Evolutionary conservation across 2,329 filamentous ascomycete genomes (phyloP).

Genomic region (Aspergillus sp.): DNA sequence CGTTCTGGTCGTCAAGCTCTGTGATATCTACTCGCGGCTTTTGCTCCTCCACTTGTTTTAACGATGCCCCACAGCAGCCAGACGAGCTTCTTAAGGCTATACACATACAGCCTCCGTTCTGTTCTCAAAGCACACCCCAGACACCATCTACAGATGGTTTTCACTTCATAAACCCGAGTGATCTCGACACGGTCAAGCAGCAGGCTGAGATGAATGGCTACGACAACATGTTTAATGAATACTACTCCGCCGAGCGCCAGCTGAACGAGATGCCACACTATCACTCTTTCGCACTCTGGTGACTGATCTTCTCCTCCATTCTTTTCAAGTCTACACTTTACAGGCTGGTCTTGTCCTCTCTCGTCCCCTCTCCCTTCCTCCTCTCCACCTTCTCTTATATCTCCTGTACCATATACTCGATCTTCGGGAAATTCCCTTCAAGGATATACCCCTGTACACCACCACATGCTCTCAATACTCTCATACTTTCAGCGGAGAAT

Average conservation of each 20-base stretch:
- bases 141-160: neutral
- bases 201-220: neutral
- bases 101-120: neutral
- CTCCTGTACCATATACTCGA: neutral
- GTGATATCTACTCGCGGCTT: neutral
- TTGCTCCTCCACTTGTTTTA: neutral
- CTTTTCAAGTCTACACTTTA: neutral
- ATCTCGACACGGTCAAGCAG: neutral
- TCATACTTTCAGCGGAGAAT: neutral
- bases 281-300: neutral
- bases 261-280: constrained; percentile 4
- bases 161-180: neutral
- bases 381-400: neutral
- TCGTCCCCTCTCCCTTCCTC: neutral
- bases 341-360: neutral
- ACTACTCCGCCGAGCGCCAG: neutral
- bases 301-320: neutral
- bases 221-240: constrained; percentile 6
- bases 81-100: neutral
- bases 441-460: neutral
- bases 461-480: neutral
- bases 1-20: neutral
- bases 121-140: neutral
- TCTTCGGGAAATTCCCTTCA: neutral
- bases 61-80: neutral